Percentiles rank a stretch among this genome's conserved stretches.
phyloP scores from a whole-genome alignment of 441 rosid species.

The Arabidopsis lyrata region DNA sequence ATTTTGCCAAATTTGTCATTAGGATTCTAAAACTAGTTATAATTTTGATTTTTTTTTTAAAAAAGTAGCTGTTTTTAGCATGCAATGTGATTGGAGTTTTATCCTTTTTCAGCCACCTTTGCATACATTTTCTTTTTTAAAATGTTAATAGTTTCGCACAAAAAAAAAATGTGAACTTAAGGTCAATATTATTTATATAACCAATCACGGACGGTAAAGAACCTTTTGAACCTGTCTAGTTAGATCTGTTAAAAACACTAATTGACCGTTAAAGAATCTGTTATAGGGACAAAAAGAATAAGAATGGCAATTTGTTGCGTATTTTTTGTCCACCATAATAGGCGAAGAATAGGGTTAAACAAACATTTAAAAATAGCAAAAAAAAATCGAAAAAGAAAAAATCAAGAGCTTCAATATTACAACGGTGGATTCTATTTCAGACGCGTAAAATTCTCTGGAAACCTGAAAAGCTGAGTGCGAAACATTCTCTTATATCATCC shows the following conservation, averaged over 20 bases:
- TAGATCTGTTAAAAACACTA: constrained; percentile 16
- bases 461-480: constrained; percentile 20
- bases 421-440: constrained; percentile 47
- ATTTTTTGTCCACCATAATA: constrained; percentile 20
- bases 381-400: neutral
- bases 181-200: neutral
- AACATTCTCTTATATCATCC: constrained; percentile 46
- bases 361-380: constrained; percentile 36
- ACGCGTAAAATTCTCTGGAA: constrained; percentile 45
- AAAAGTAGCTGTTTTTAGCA: neutral
- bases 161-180: neutral
- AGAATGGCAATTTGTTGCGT: constrained; percentile 11
- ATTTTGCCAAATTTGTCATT: neutral
- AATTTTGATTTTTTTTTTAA: too few species aligned
- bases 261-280: constrained; percentile 4
- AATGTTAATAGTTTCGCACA: neutral
- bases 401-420: constrained; percentile 30
- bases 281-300: neutral
- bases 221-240: constrained; percentile 4
- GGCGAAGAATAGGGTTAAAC: constrained; percentile 15
- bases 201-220: neutral
- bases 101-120: neutral
- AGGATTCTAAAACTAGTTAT: neutral
- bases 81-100: neutral
- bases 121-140: neutral